These are phyloP conservation scores for Xylaria venustula DNA, from an alignment of 495 filamentous ascomycete species.

Conservation along the genomic window DNA sequence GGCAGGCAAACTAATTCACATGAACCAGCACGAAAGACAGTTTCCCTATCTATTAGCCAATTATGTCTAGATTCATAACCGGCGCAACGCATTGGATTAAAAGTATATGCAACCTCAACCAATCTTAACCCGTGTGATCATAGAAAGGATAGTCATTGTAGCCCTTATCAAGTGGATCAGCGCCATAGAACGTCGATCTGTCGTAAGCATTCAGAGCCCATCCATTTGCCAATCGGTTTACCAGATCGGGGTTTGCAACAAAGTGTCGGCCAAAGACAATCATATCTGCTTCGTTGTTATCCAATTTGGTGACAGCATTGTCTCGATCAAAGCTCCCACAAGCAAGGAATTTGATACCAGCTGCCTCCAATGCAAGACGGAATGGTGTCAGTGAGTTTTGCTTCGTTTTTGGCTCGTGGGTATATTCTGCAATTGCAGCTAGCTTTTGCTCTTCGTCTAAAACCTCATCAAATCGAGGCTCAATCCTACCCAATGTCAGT, in stretches of 20 bases:
- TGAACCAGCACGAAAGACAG: too few species aligned
- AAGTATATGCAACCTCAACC: too few species aligned
- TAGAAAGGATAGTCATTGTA: constrained; percentile 57
- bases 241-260: constrained; percentile 67
- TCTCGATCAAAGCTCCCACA: constrained; percentile 57
- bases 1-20: too few species aligned
- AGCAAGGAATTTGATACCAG: constrained; percentile 48
- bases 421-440: constrained; percentile 25
- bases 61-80: too few species aligned
- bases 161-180: constrained; percentile 46
- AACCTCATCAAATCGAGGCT: constrained; percentile 54
- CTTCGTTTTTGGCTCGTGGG: constrained; percentile 37
- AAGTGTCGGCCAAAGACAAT: constrained; percentile 57
- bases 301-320: constrained; percentile 49
- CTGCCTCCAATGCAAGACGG: constrained; percentile 41
- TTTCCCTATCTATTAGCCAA: too few species aligned
- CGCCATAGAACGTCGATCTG: constrained; percentile 57
- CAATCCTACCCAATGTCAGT: constrained; percentile 51
- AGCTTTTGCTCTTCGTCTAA: constrained; percentile 47
- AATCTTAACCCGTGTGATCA: too few species aligned
- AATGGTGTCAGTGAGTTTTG: constrained; percentile 46
- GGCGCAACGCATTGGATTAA: too few species aligned
- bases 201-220: constrained; percentile 56
- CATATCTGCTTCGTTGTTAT: constrained; percentile 47
- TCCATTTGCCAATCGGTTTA: constrained; percentile 55